Percentiles rank a stretch among this genome's conserved stretches.
These are phyloP conservation scores for Pisolithus thermaeus DNA, from an alignment of 1,284 basidiomycete genomes.

Conservation along the genomic window DNA sequence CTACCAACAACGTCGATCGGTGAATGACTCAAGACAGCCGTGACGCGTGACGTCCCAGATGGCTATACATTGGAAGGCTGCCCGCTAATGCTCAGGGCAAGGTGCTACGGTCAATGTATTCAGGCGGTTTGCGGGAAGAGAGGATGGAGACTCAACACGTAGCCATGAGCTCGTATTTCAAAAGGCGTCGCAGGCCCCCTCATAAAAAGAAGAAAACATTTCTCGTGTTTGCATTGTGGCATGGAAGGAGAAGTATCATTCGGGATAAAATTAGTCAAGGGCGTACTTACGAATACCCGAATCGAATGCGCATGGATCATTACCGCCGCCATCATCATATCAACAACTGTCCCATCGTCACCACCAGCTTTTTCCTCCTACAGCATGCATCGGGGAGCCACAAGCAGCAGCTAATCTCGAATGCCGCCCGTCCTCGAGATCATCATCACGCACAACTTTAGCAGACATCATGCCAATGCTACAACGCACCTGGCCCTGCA, in stretches of 20 bases:
- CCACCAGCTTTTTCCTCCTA: conserved; percentile 9
- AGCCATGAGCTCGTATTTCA: not conserved
- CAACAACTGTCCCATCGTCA: conserved; percentile 4
- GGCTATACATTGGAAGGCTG: too few species aligned
- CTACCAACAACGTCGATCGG: too few species aligned
- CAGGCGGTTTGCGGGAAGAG: conserved; percentile 9
- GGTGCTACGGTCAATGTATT: conserved; percentile 17
- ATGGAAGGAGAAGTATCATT: conserved; percentile 30
- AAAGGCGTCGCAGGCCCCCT: not conserved
- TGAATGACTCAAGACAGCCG: conserved; percentile 2
- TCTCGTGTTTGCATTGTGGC: conserved; percentile 15
- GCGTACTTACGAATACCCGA: conserved; percentile 27
- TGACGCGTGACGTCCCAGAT: conserved; percentile 20
- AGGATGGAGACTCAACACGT: not conserved
- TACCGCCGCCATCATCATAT: not conserved
- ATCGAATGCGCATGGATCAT: not conserved
- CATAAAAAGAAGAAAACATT: not conserved
- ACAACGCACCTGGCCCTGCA: conserved; percentile 37
- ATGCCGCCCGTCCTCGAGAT: conserved; percentile 11
- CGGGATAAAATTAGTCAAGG: conserved; percentile 13
- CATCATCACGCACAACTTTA: conserved; percentile 14
- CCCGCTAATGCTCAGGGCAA: conserved; percentile 14
- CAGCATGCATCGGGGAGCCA: conserved; percentile 7
- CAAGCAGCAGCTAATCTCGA: conserved; percentile 9
- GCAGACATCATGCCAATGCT: conserved; percentile 26